Percentiles rank a stretch among this genome's conserved stretches.
phyloP scores from a whole-genome alignment of 768 basidiomycete genomes.

The Boletus tomentosulus region DNA sequence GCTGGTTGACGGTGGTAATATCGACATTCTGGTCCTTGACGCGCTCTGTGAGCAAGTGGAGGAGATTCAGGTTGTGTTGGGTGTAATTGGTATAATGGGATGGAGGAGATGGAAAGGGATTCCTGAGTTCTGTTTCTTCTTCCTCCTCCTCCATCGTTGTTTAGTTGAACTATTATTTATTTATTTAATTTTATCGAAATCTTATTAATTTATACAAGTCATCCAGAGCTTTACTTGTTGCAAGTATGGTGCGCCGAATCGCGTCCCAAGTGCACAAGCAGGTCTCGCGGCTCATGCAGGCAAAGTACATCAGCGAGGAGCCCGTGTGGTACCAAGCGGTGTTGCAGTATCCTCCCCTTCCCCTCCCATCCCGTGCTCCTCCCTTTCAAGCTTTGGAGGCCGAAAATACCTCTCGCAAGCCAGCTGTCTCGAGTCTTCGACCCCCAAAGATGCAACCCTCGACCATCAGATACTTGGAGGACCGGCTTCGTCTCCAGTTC shows the following conservation, averaged over 20 bases:
- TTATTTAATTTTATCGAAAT: neutral
- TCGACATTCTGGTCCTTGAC: constrained; percentile 35
- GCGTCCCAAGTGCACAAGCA: constrained; percentile 88
- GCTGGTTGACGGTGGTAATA: constrained; percentile 45
- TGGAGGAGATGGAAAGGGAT: constrained; percentile 88
- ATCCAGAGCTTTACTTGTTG: neutral
- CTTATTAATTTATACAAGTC: neutral
- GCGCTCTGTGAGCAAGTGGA: constrained; percentile 58
- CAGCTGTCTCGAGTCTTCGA: constrained; percentile 27
- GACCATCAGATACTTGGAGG: constrained; percentile 76
- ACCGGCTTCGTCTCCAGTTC: constrained; percentile 84
- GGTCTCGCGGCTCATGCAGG: constrained; percentile 73
- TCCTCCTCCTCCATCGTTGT: constrained; percentile 50
- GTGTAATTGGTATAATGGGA: constrained; percentile 81
- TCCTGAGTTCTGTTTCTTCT: constrained; percentile 71
- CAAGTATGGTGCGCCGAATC: constrained; percentile 63
- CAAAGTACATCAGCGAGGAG: constrained; percentile 54
- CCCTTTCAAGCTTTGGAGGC: constrained; percentile 48
- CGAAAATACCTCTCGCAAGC: constrained; percentile 18
- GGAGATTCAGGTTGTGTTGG: constrained; percentile 63
- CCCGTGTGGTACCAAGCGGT: constrained; percentile 87
- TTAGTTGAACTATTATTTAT: neutral
- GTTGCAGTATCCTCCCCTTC: constrained; percentile 81
- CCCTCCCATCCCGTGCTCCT: constrained; percentile 73
- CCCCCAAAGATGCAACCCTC: constrained; percentile 45